Base-by-base conservation (phyloP, 192 early-diverging fungal species). In the Backusella mclennaniae region DNA sequence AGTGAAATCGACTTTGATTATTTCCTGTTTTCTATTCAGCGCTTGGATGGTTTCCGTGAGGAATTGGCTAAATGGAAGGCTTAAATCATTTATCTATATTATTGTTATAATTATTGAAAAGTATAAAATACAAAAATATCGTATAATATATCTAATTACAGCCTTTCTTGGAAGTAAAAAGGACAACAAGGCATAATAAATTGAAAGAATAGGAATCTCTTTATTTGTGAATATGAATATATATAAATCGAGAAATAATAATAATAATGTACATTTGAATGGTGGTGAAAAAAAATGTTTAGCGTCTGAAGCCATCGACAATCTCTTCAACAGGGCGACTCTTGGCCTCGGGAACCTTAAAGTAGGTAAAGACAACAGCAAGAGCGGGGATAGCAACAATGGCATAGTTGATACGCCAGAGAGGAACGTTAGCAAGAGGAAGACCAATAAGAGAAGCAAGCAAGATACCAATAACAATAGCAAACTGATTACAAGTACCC, bases 1-100 rank as follows among this genome's bases (percentile, higher is more conserved):
- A 92, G 91, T 75, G 87, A 93, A 26, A 95, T 95, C 68, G 87
- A 93, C 35, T 95, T 95, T 82, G 90, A 95, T 74, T 95, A 93
- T 71, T 85, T 90, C 8, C 83, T 80, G 41, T 95, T 92, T 69
- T 87, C 88, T 0, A 78, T 85, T 23, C 90, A 89, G 72, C 80
- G 89, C 1, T 66, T 91, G 23, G 66, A 73, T 29, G 73, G 84
- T 6, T 90, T 91, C 66, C 63, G 84, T 33, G 56, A 81, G 8
- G 82, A 80, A 35, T 26, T 79, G 12, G 52, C 71, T 3, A 73
- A 71, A 17, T 78, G 56, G 66, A 74, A 44, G 19, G 77, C 31
- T 69, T 63, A 59, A 21, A 53, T 21, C 33, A 33, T 3, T 33
- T 33, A 2, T 52, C 19, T 53, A 4, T 53, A 21, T 53, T 53